Evolutionary conservation across 805 yeast genomes (phyloP).

Genomic region (Saccharomyces jurei): DNA sequence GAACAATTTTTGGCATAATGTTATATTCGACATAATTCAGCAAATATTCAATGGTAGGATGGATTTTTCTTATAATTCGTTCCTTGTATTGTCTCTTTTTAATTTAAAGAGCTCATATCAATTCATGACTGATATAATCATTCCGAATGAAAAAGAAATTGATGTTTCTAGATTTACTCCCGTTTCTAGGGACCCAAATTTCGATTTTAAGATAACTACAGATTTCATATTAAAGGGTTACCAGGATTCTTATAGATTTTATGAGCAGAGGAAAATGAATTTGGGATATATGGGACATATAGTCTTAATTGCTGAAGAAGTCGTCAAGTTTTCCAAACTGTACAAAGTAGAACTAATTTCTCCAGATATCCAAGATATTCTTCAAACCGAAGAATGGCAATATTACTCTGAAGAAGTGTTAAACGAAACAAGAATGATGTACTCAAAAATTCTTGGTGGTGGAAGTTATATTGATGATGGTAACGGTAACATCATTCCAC

Average conservation of each 20-base stretch:
- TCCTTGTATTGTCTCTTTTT: slow-evolving; percentile 39
- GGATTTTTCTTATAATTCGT: slow-evolving; percentile 80
- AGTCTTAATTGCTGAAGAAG: slow-evolving; percentile 88
- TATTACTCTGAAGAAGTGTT: slow-evolving; percentile 25
- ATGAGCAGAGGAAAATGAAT: slow-evolving; percentile 52
- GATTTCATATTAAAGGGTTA: slow-evolving; percentile 57
- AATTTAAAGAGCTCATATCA: slow-evolving; percentile 13
- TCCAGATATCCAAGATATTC: slow-evolving; percentile 19
- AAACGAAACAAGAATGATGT: slow-evolving; percentile 30
- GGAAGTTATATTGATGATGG: slow-evolving; percentile 27
- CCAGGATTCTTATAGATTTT: slow-evolving; percentile 48
- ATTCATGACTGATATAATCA: slow-evolving; percentile 8
- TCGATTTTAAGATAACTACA: slow-evolving; percentile 52
- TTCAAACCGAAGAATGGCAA: slow-evolving; percentile 23
- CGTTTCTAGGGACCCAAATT: neutral
- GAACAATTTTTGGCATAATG: slow-evolving; percentile 96
- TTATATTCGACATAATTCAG: slow-evolving; percentile 91
- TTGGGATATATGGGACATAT: slow-evolving; percentile 97
- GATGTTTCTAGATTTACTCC: neutral
- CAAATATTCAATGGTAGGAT: slow-evolving; percentile 84
- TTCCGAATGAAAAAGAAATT: neutral
- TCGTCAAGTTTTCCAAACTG: slow-evolving; percentile 66
- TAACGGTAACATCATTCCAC: slow-evolving; percentile 18
- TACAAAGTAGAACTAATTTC: slow-evolving; percentile 31
- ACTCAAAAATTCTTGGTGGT: slow-evolving; percentile 31